Percentiles rank a stretch among this genome's conserved stretches.
Evolutionary conservation across 148 eudicot genomes (phyloP).

Genomic region (Pharnaceum exiguum): DNA sequence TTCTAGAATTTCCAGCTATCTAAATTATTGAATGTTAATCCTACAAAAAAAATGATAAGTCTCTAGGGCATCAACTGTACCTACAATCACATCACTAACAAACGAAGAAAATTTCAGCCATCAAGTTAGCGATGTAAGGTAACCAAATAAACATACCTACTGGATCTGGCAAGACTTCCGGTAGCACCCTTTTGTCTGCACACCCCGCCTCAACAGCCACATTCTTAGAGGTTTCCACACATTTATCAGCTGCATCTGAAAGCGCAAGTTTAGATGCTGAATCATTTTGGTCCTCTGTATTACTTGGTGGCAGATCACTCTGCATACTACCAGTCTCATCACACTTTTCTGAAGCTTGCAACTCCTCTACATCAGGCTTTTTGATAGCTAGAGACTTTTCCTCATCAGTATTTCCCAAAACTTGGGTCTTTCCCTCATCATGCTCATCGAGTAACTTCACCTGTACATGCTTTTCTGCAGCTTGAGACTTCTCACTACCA

Average conservation of each 20-base stretch:
- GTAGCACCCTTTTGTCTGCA: conserved; percentile 31
- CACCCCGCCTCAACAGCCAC: conserved; percentile 34
- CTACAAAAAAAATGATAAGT: too few relatives aligned
- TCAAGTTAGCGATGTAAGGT: background rate
- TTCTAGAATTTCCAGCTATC: too few relatives aligned
- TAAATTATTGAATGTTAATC: too few relatives aligned
- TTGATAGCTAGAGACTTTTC: background rate
- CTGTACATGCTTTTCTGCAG: background rate
- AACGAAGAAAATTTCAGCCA: too few relatives aligned
- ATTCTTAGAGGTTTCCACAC: conserved; percentile 34
- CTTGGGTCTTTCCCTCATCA: too few relatives aligned
- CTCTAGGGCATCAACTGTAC: too few relatives aligned
- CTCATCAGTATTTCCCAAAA: too few relatives aligned
- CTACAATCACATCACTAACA: too few relatives aligned
- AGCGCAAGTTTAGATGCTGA: conserved; percentile 34
- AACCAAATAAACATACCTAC: conserved; percentile 30
- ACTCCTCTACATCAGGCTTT: background rate
- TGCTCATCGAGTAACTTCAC: background rate
- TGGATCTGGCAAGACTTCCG: conserved; percentile 22
- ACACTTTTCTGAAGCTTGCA: conserved; percentile 17
- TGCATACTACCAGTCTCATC: conserved; percentile 16
- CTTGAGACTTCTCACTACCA: conserved; percentile 19
- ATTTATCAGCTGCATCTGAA: conserved; percentile 22
- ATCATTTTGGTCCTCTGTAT: conserved; percentile 27
- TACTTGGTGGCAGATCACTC: conserved; percentile 23